Evolutionary conservation across 805 yeast species (phyloP).

Genomic region (Teunomyces kruisii): DNA sequence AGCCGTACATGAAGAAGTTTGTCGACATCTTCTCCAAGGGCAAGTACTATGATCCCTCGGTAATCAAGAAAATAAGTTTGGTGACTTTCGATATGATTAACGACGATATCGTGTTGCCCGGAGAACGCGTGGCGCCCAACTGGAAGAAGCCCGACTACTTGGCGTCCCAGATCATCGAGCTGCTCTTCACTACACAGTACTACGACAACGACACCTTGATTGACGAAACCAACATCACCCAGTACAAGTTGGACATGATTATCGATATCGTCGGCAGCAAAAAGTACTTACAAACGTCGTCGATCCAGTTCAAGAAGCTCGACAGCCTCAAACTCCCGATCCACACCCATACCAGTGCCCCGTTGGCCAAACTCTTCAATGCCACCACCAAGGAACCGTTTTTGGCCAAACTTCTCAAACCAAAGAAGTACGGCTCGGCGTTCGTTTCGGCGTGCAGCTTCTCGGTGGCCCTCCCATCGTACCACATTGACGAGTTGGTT

Average conservation of each 20-base stretch:
- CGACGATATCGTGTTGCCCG: constrained; percentile 35
- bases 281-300: constrained; percentile 32
- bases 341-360: constrained; percentile 13
- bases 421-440: constrained; percentile 31
- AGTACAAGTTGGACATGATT: constrained; percentile 34
- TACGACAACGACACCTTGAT: constrained; percentile 20
- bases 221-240: constrained; percentile 17
- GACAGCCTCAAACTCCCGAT: constrained; percentile 33
- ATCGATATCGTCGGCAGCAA: constrained; percentile 43
- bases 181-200: constrained; percentile 23
- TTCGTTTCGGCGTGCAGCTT: constrained; percentile 39
- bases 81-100: constrained; percentile 34
- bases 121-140: constrained; percentile 32
- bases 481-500: constrained; percentile 29
- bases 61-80: constrained; percentile 20
- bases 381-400: constrained; percentile 32
- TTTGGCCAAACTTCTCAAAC: constrained; percentile 35
- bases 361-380: constrained; percentile 23
- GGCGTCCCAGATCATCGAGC: constrained; percentile 37
- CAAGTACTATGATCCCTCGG: constrained; percentile 20
- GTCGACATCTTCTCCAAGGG: constrained; percentile 18
- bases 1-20: constrained; percentile 19
- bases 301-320: constrained; percentile 26
- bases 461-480: constrained; percentile 29
- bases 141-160: constrained; percentile 40